Evolutionary conservation across 768 basidiomycete genomes (phyloP), one percentile per base, ranked within the genome.

Genomic region (Amanita exitialis): DNA sequence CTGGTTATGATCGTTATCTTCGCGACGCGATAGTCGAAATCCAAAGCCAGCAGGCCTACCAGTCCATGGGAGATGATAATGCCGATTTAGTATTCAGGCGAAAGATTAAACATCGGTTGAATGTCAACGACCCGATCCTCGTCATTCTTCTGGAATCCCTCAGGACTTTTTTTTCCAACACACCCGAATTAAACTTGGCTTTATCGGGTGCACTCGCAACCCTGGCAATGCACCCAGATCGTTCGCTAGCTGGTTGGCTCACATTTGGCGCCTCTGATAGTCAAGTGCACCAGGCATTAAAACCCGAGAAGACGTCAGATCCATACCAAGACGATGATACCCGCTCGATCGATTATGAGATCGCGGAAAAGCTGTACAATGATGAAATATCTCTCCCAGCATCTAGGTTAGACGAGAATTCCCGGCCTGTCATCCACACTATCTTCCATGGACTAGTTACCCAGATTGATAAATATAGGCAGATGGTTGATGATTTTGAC

Each of bases 181-280:
- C 85, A 0, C 82, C 93, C 10, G 87, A 93, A 56, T 80, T 77
- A 64, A 98, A 98, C 62, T 79, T 98, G 48, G 86, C 86, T 0
- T 66, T 98, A 55, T 96, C 90, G 3, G 89, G 89, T 18, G 79
- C 84, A 3, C 67, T 96, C 30, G 82, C 89, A 3, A 78, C 82
- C 9, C 68, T 98, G 15, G 90, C 90, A 0, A 69, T 83, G n/a
- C 89, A 91, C 60, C 90, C 94, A 3, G 75, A 89, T 61, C 78
- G 93, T 6, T 90, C 88, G 1, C 70, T 96, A 21, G 80, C 84
- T 0, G 92, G 93, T 1, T 98, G 93, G 93, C 62, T 96, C 42
- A 83, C 90, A 1, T 89, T 88, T 60, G 74, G 73, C 10, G 54
- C 68, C 4, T 72, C 66, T 47, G 77, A 84, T 9, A 56, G 60